Evolutionary conservation across 345 rosid species (phyloP), one percentile per base, ranked within the genome.

Genomic region (Geranium rotundifolium): DNA sequence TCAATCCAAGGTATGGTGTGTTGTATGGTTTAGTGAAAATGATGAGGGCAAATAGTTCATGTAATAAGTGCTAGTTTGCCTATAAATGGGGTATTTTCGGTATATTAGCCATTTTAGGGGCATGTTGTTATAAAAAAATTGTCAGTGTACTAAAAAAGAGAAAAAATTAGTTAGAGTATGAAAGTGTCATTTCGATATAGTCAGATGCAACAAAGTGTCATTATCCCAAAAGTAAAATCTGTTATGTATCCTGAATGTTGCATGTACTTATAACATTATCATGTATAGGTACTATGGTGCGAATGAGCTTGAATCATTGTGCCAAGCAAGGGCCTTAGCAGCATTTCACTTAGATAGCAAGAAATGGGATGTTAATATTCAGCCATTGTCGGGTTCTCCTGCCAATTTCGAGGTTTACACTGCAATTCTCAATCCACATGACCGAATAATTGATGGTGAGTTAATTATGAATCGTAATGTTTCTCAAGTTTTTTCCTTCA

Each of bases 371-470:
- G 95, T 92, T 49, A 92, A 92, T 70, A 95, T 87, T 67, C 98
- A 31, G 7, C 37, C 37, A 31, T 31, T 31, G 37, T 31, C 37
- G 3, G 37, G 37, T 31, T 31, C 37, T 31, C 37, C 37, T 31
- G 98, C 98, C 49, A 92, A 92, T 74, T 89, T 89, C 76, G 98
- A 82, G 73, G 96, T 89, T 71, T 92, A 92, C 69, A 92, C 96
- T 50, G 96, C 98, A 29, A 59, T 92, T 70, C 84, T 92, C 54
- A 84, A 70, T 4, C 96, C 96, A n/a, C 93, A 87, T 72, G 98
- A 89, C 69, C 80, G 93, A 7, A 81, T 89, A 71, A n/a, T n/a
- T n/a, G n/a, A 92, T 92, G 98, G 93, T 89, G 63, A 75, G 34
- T 54, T 58, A 4, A 68, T n/a, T n/a, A n/a, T n/a, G n/a, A 39